These are phyloP conservation scores for Ascochyta clinopodiicola DNA, from an alignment of 2,329 filamentous ascomycete species.

Conservation along the genomic window DNA sequence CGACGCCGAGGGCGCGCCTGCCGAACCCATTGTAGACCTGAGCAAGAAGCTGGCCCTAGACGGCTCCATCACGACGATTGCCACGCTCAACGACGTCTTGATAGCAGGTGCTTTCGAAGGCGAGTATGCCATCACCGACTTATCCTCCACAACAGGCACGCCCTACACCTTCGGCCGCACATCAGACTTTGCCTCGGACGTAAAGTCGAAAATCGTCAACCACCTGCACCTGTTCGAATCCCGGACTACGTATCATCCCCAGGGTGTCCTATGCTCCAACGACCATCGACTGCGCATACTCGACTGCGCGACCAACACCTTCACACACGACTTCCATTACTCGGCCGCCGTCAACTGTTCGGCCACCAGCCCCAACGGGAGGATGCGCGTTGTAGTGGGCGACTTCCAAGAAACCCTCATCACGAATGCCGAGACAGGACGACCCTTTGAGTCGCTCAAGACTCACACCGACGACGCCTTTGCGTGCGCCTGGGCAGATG, in stretches of 20 bases:
- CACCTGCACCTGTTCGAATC: slow-evolving; percentile 61
- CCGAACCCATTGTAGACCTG: slow-evolving; percentile 58
- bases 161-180: slow-evolving; percentile 55
- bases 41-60: slow-evolving; percentile 48
- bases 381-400: slow-evolving; percentile 75
- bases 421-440: slow-evolving; percentile 71
- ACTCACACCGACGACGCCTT: slow-evolving; percentile 77
- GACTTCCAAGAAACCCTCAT: slow-evolving; percentile 72
- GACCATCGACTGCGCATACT: slow-evolving; percentile 62
- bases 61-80: slow-evolving; percentile 60
- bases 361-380: slow-evolving; percentile 72
- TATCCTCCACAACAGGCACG: slow-evolving; percentile 46
- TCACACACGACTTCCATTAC: slow-evolving; percentile 64
- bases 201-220: slow-evolving; percentile 63
- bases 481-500: slow-evolving; percentile 79
- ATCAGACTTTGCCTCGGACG: slow-evolving; percentile 55
- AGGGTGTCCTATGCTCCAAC: slow-evolving; percentile 64
- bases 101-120: slow-evolving; percentile 64
- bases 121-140: slow-evolving; percentile 60
- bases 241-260: slow-evolving; percentile 56
- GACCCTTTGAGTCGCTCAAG: slow-evolving; percentile 62
- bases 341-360: slow-evolving; percentile 74
- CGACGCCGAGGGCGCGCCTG: slow-evolving; percentile 53
- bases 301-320: slow-evolving; percentile 63
- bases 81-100: slow-evolving; percentile 56